Evolutionary conservation across 441 rosid genomes (phyloP), one percentile per base, ranked within the genome.

Genomic region (Mallotus repandus): DNA sequence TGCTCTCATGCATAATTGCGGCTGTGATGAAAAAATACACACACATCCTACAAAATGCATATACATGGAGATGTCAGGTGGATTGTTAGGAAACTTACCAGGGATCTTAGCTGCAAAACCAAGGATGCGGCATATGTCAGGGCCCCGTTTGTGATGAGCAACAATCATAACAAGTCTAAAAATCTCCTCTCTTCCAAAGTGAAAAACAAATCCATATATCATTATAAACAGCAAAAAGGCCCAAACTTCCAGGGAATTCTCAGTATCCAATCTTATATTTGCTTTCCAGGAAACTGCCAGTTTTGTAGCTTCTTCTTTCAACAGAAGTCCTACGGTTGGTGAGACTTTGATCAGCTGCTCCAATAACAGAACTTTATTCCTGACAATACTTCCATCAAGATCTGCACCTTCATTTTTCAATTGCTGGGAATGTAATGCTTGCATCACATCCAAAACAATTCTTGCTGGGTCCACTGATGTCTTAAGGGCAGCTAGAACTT

Each of bases 381-480:
- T 76, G 45, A 82, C 32, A 6, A 69, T 8, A 76, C 66, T 71
- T 75, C 75, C 85, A 29, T 81, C 74, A 29, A 80, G 76, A 22
- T 74, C 59, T 48, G 63, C n/a, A 45, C 50, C 74, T 59, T 74
- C 81, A 38, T 79, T 73, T 64, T 74, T 77, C 46, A 48, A 57
- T 46, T 73, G 77, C 46, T 43, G 76, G 55, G 22, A 43, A 75
- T 70, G 75, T 25, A 69, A 79, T 15, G 71, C 83, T 67, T 76
- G 76, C 49, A 86, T 76, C 48, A 75, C 52, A 70, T 84, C 81
- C 70, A 88, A 75, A 59, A 88, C 86, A 70, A 80, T 70, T 68
- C 63, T 78, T 53, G 89, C 84, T 15, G 90, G 93, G 79, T 90
- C 82, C 0, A 59, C 50, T 15, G 81, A 35, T n/a, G 57, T 5